Evolutionary conservation across 768 basidiomycete species (phyloP).

Genomic region (Termitomyces sp.): DNA sequence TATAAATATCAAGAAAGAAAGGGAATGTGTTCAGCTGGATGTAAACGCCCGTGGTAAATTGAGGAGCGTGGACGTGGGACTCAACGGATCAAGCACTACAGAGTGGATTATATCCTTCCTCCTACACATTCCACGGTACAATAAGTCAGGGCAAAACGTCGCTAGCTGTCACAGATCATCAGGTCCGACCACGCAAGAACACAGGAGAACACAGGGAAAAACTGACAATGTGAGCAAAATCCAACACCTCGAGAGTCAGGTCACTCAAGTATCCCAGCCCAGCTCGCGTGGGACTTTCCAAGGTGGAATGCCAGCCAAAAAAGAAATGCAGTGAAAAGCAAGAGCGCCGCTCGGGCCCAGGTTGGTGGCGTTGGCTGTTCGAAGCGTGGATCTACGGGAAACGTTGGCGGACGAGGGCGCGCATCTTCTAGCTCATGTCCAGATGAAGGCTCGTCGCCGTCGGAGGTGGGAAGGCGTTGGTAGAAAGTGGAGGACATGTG

Average conservation of each 20-base stretch:
- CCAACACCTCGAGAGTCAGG: neutral
- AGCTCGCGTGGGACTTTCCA: conserved; percentile 17
- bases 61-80: neutral
- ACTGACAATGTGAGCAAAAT: neutral
- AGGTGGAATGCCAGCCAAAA: conserved; percentile 13
- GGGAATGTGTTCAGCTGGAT: neutral
- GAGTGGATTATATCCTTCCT: neutral
- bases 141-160: neutral
- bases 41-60: neutral
- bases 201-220: neutral
- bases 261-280: conserved; percentile 9
- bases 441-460: conserved; percentile 1
- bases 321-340: conserved; percentile 9
- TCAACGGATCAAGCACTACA: neutral
- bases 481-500: conserved; percentile 10
- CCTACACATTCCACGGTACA: neutral
- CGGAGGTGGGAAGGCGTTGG: conserved; percentile 9
- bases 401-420: conserved; percentile 7
- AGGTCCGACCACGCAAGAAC: neutral
- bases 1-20: neutral
- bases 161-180: neutral
- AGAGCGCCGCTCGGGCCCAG: conserved; percentile 11
- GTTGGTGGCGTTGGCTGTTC: conserved; percentile 12
- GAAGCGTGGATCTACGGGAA: conserved; percentile 12
- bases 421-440: conserved; percentile 12